Percentiles rank a stretch among this genome's conserved stretches.
phyloP scores from a whole-genome alignment of 1,139 yeast genomes.

The Ashbya aceris region DNA sequence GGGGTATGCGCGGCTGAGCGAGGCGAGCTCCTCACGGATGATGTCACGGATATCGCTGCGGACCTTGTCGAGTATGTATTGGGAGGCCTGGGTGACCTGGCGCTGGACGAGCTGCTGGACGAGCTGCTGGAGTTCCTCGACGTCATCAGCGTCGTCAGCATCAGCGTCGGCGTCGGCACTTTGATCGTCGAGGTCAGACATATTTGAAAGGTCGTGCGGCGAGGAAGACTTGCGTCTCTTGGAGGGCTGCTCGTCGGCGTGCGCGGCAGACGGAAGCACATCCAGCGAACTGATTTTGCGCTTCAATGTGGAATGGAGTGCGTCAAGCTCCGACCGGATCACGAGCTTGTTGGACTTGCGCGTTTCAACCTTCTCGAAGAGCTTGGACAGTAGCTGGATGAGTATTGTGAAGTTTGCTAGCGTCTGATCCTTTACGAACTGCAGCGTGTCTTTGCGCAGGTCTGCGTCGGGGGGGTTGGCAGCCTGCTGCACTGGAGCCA shows the following conservation, averaged over 20 bases:
- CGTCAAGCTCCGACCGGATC: conserved; percentile 2
- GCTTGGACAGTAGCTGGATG: conserved; percentile 14
- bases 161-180: background rate
- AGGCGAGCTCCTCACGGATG: background rate
- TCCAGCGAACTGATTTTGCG: conserved; percentile 1
- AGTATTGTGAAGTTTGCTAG: conserved; percentile 20
- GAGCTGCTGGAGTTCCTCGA: conserved; percentile 22
- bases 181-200: background rate
- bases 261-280: background rate
- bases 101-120: conserved; percentile 23
- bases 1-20: background rate
- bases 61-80: background rate
- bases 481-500: background rate
- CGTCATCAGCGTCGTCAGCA: conserved; percentile 9
- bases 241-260: background rate
- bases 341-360: conserved; percentile 12
- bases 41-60: conserved; percentile 2
- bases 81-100: conserved; percentile 12
- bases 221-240: background rate
- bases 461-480: conserved; percentile 6
- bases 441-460: conserved; percentile 17
- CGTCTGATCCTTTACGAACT: conserved; percentile 24
- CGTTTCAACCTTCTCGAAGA: conserved; percentile 22
- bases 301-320: conserved; percentile 1
- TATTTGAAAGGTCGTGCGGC: background rate